Conservation (phyloP, 345 rosid genomes). For the Cardamine resedifolia region DNA sequence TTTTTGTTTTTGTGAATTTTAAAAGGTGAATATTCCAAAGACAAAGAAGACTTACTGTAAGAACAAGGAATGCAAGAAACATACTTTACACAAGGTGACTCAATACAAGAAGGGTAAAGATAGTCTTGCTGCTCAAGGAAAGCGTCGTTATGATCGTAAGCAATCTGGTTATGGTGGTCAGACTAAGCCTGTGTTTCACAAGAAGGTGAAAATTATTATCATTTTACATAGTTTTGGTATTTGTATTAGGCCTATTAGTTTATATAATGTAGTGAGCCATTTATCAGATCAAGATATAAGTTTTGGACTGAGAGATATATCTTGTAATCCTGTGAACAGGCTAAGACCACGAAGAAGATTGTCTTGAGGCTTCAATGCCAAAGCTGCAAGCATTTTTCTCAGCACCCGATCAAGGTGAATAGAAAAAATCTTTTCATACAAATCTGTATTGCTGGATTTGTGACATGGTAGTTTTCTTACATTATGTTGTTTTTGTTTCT, state of each 20-base stretch:
- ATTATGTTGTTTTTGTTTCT: background rate
- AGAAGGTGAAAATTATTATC: conserved; percentile 47
- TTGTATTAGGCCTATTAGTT: too few relatives aligned
- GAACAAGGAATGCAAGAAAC: conserved; percentile 79
- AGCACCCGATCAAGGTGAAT: conserved; percentile 64
- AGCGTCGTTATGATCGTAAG: conserved; percentile 79
- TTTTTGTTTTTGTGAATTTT: background rate
- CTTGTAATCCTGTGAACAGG: conserved; percentile 35
- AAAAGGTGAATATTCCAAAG: conserved; percentile 80
- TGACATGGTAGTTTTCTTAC: background rate
- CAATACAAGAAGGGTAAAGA: conserved; percentile 88
- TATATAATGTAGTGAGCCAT: too few relatives aligned
- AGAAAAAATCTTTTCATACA: background rate
- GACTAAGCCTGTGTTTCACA: conserved; percentile 85
- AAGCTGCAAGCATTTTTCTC: conserved; percentile 77
- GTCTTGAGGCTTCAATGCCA: conserved; percentile 83
- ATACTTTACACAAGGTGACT: conserved; percentile 78
- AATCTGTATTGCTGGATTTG: background rate
- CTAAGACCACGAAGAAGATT: conserved; percentile 87
- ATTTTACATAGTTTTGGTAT: background rate
- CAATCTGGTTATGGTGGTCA: conserved; percentile 90
- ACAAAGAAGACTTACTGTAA: conserved; percentile 84
- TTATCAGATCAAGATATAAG: background rate
- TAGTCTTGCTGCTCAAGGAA: conserved; percentile 80
- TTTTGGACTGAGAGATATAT: background rate